Evolutionary conservation across 2,329 filamentous ascomycete genomes (phyloP), one percentile per base, ranked within the genome.

Genomic region (Emergomyces orientalis): DNA sequence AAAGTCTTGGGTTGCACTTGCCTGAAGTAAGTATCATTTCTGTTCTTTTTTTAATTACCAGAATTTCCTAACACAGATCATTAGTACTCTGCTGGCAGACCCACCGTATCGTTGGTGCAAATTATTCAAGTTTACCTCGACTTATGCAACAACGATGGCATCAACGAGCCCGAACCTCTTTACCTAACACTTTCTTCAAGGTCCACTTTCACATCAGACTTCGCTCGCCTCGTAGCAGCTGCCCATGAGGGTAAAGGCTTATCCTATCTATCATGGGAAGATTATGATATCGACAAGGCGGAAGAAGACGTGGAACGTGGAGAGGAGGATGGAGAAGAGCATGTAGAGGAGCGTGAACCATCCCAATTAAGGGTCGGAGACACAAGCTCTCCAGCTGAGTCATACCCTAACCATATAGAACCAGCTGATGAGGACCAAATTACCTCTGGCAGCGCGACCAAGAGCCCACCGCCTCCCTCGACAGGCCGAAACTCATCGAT

Each of bases 121-220:
- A 76, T 89, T 54, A 73, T 88, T 63, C 79, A 84, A 60, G 71
- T 87, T 55, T 87, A 86, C 68, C 73, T 86, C 63, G 77, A 79
- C 19, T 75, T 89, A 55, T 80, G 82, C 66, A 78, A 78, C 39
- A 86, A 88, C 69, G 86, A 88, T 70, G 83, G 80, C 30, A 72
- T 78, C 49, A 74, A 79, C 60, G 72, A 78, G 27, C 79, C 81
- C 1, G 79, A 82, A 39, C 81, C 84, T 19, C 77, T 88, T n/a
- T 84, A 85, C 67, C 75, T 88, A 62, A 78, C 78, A 11, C 75
- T 89, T 59, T 77, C 76, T 60, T 80, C 79, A 25, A 83, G 81
- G 68, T 74, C 80, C 49, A 82, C 80, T 57, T 82, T 87, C 68
- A 74, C 77, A 3, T 78, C 79, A 52, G 80, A 83, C 63, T 72